phyloP scores from a whole-genome alignment of 352 stramenopile species.

The Phytophthora colocasiae region DNA sequence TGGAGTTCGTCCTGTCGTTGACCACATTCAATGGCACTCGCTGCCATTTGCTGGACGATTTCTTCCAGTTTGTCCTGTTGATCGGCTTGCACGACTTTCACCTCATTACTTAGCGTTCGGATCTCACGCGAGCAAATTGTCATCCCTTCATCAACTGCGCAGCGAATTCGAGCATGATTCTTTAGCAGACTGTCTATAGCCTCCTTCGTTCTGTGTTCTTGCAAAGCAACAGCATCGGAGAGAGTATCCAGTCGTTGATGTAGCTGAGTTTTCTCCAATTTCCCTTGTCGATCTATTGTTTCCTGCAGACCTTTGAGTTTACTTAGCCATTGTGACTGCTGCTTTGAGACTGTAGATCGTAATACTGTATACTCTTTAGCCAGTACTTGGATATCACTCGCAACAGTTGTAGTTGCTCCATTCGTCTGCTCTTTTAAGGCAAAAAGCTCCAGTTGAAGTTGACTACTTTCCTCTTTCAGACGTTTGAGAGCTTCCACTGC shows the following conservation, averaged over 20 bases:
- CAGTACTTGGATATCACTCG: slow-evolving; percentile 56
- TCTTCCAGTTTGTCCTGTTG: slow-evolving; percentile 47
- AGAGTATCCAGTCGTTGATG: slow-evolving; percentile 56
- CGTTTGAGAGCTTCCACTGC: slow-evolving; percentile 44
- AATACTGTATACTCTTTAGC: slow-evolving; percentile 48
- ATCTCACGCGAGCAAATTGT: slow-evolving; percentile 64
- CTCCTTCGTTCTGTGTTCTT: slow-evolving; percentile 56
- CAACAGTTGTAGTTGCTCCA: slow-evolving; percentile 36
- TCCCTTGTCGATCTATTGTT: slow-evolving; percentile 50
- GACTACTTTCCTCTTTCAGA: slow-evolving; percentile 47
- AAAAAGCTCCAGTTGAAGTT: slow-evolving; percentile 51
- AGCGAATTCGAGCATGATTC: slow-evolving; percentile 56
- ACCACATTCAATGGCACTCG: slow-evolving; percentile 40
- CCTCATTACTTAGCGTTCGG: slow-evolving; percentile 50
- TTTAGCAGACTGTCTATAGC: slow-evolving; percentile 56
- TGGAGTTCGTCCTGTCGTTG: slow-evolving; percentile 48
- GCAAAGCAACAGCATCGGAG: slow-evolving; percentile 38
- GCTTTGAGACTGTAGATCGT: slow-evolving; percentile 44
- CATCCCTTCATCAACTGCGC: slow-evolving; percentile 66
- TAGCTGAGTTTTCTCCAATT: slow-evolving; percentile 58
- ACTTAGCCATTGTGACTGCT: slow-evolving; percentile 43
- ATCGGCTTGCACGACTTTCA: slow-evolving; percentile 41
- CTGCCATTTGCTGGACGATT: slow-evolving; percentile 41
- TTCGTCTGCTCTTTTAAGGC: slow-evolving; percentile 46
- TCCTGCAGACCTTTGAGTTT: slow-evolving; percentile 57